A percentile compares a stretch with the other conserved stretches of the same genome.
Evolutionary conservation across 129 eudicot species (phyloP).

Genomic region (Smallanthus sonchifolius): DNA sequence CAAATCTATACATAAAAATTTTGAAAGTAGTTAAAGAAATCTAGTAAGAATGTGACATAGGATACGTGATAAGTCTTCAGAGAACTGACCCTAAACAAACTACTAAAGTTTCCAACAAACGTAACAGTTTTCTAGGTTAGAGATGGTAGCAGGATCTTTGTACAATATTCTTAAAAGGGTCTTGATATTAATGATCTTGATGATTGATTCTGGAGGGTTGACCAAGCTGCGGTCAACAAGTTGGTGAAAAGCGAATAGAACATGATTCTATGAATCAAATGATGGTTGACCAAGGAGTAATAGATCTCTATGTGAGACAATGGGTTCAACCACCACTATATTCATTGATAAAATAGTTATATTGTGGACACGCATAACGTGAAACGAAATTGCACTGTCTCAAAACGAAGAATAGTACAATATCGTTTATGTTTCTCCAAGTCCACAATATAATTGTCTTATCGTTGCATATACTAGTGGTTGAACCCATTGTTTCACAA

Average conservation of each 20-base stretch:
- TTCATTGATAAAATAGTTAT: slow-evolving; percentile 58
- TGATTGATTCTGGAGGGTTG: slow-evolving; percentile 16
- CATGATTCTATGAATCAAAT: slow-evolving; percentile 58
- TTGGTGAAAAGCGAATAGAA: slow-evolving; percentile 40
- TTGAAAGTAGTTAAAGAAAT: not conserved
- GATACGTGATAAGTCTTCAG: slow-evolving; percentile 17
- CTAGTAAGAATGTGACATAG: slow-evolving; percentile 9
- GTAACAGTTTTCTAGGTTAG: not conserved
- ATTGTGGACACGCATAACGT: slow-evolving; percentile 53
- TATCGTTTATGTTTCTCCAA: slow-evolving; percentile 56
- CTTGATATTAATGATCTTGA: not conserved
- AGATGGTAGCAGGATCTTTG: slow-evolving; percentile 18
- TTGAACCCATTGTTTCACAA: slow-evolving; percentile 86
- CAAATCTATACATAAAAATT: not conserved
- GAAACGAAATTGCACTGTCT: slow-evolving; percentile 45
- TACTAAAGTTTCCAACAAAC: slow-evolving; percentile 17
- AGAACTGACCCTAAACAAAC: slow-evolving; percentile 30
- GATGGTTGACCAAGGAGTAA: slow-evolving; percentile 61
- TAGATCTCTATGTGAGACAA: slow-evolving; percentile 62
- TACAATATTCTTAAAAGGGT: not conserved
- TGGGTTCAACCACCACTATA: slow-evolving; percentile 64
- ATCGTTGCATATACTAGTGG: slow-evolving; percentile 61
- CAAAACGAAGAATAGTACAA: slow-evolving; percentile 21
- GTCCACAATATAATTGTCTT: slow-evolving; percentile 61
- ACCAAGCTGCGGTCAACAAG: slow-evolving; percentile 25